A percentile compares a stretch with the other conserved stretches of the same genome.
Conservation (phyloP, 2,329 filamentous ascomycete genomes). For the Trichoderma semiorbis region DNA sequence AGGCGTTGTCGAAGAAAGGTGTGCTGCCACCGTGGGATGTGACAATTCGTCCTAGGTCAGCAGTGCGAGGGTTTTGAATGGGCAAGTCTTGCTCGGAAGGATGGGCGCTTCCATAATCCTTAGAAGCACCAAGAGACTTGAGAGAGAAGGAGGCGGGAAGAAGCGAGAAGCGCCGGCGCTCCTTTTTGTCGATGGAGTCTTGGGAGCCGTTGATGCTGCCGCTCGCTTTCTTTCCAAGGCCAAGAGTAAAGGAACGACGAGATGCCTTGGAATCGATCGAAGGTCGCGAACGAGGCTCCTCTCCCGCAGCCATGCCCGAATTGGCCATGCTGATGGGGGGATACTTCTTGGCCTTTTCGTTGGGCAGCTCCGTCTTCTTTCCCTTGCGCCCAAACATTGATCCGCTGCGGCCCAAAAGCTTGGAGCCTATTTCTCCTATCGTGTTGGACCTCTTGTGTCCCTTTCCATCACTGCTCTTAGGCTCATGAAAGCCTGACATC, state of each 20-base stretch:
- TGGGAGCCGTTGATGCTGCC: slow-evolving; percentile 60
- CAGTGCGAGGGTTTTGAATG: slow-evolving; percentile 43
- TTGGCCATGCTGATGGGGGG: slow-evolving; percentile 90
- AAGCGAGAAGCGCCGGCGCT: slow-evolving; percentile 67
- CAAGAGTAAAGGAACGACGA: slow-evolving; percentile 67
- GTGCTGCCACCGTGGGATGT: slow-evolving; percentile 36
- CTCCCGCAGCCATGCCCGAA: slow-evolving; percentile 40
- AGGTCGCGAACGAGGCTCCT: slow-evolving; percentile 48
- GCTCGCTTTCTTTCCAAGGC: slow-evolving; percentile 66
- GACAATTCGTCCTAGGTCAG: slow-evolving; percentile 31
- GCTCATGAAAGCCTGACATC: slow-evolving; percentile 56
- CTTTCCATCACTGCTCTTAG: slow-evolving; percentile 42
- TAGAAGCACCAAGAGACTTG: slow-evolving; percentile 57
- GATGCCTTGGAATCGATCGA: slow-evolving; percentile 68
- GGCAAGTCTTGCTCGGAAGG: slow-evolving; percentile 49
- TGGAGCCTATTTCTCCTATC: slow-evolving; percentile 77
- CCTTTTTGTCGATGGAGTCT: slow-evolving; percentile 53
- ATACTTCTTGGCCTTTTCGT: slow-evolving; percentile 68
- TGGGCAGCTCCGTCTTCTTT: slow-evolving; percentile 48
- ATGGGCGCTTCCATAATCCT: slow-evolving; percentile 48
- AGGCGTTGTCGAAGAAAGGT: slow-evolving; percentile 39
- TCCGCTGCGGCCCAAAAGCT: slow-evolving; percentile 77
- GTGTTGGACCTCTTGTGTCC: slow-evolving; percentile 70
- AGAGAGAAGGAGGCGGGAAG: slow-evolving; percentile 62
- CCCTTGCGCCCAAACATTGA: slow-evolving; percentile 70